Evolutionary conservation across 345 rosid genomes (phyloP), one percentile per base, ranked within the genome.

Genomic region (Euclidium syriacum): DNA sequence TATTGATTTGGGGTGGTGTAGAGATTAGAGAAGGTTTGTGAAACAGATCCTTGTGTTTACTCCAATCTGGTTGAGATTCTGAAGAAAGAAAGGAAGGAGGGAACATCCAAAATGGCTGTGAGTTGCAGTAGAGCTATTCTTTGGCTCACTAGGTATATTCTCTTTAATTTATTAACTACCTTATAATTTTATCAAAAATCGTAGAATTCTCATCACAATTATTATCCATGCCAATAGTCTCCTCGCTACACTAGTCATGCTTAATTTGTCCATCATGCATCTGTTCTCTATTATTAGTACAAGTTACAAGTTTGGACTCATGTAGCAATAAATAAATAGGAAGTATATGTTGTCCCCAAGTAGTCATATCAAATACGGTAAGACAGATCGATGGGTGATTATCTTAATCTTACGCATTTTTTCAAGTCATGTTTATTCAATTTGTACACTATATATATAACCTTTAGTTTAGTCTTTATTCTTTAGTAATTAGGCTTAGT

Each of bases 81-180:
- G 74, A 85, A 81, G 64, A 85, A 87, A 75, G 99, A 89, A 67
- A 49, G 17, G 15, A 32, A 48, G 38, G 90, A 87, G 61, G 97
- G 88, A 63, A 74, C 39, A 44, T 74, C 78, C 20, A 80, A 65
- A 65, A 82, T 79, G 76, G 64, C 50, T 6, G 27, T 30, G 65
- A 94, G 99, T 71, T 84, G 95, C 49, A 77, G 97, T 70, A 78
- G 62, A 73, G 89, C 97, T 58, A 32, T 87, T 57, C 83, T 94
- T 49, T 94, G 99, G 99, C 99, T 94, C 51, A 81, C 96, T 66
- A 87, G 97, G 99, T 94, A 69, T 30, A 5, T 55, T 43, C 8
- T 44, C 27, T 10, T 35, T 35, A 2, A 34, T 36, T 10, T 44
- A n/a, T n/a, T n/a, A n/a, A n/a, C n/a, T 44, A 7, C 29, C 11